Percentiles rank a stretch among this genome's conserved stretches.
phyloP scores from a whole-genome alignment of 2,329 filamentous ascomycete genomes.

The Botryotinia calthae region DNA sequence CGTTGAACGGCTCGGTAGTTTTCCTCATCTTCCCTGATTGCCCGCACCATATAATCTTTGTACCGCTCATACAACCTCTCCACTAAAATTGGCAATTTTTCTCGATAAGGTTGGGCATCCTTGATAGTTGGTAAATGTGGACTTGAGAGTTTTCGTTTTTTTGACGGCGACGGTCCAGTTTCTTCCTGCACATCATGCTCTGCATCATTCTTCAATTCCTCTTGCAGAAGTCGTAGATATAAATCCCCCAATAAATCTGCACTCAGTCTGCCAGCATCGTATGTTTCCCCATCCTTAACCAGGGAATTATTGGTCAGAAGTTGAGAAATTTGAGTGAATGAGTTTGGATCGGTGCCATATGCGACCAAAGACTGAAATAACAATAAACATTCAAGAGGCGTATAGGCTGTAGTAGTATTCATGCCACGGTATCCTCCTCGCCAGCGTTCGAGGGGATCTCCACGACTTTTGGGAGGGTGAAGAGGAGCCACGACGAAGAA shows the following conservation, averaged over 20 bases:
- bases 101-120: slow-evolving; percentile 62
- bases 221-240: slow-evolving; percentile 72
- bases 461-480: slow-evolving; percentile 51
- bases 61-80: slow-evolving; percentile 74
- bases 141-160: slow-evolving; percentile 72
- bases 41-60: slow-evolving; percentile 62
- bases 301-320: slow-evolving; percentile 71
- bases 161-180: slow-evolving; percentile 53
- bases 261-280: slow-evolving; percentile 70
- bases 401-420: slow-evolving; percentile 64
- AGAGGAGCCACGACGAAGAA: slow-evolving; percentile 51
- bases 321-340: slow-evolving; percentile 63
- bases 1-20: slow-evolving; percentile 60
- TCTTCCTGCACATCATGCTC: slow-evolving; percentile 46
- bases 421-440: slow-evolving; percentile 56
- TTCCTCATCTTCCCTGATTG: slow-evolving; percentile 73
- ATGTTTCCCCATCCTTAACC: slow-evolving; percentile 66
- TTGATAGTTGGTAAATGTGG: slow-evolving; percentile 62
- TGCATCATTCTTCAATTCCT: slow-evolving; percentile 57
- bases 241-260: slow-evolving; percentile 76
- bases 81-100: slow-evolving; percentile 68
- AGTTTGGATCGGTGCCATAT: slow-evolving; percentile 69
- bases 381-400: slow-evolving; percentile 80
- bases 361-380: slow-evolving; percentile 76
- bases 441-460: slow-evolving; percentile 55